Base-by-base conservation (phyloP, 257 asterid genomes). In the Penstemon barbatus region DNA sequence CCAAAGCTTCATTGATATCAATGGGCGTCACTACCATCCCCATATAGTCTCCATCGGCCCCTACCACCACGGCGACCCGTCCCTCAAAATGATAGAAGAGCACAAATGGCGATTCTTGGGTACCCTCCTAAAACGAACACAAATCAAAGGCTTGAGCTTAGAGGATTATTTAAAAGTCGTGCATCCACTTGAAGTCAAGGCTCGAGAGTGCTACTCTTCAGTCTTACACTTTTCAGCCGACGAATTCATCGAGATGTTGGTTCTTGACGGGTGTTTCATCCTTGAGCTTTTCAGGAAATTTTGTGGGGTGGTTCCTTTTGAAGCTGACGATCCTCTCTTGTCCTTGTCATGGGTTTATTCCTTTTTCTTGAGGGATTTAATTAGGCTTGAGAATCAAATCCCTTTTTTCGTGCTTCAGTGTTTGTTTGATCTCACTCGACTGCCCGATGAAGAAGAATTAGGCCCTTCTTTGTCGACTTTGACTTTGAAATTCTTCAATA, bases 21-120 rank as follows among this genome's bases (percentile, higher is more conserved):
- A 88, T 81, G 91, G 91, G 39, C 79, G 78, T 52, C 70, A 76
- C 69, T 90, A 92, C 55, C 77, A 79, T 42, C 98, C 98, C 4
- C 85, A 79, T 40, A 74, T 90, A 3, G 84, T 86, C 63, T 92
- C 98, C 8, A 71, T 92, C 40, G 98, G 98, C 4, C 98, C 98
- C 6, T 92, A 75, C 81, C 98, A 92, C 79, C 94, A 80, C 67
- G 91, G 90, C 64, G 82, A 83, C 1, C 78, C 84, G 6, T 81
- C 77, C 39, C 83, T 90, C 15, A 57, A 52, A 57, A 86, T 90
- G 97, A 86, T 92, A 73, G 84, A 92, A 46, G 98, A 90, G 68
- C 97, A 92, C 69, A 92, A 92, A 58, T 92, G 98, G 98, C 70
- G 98, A 37, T 86, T 88, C 66, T 63, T 92, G 61, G 90, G 88